Evolutionary conservation across 2,329 filamentous ascomycete genomes (phyloP).

Genomic region (Xylaria sp.): DNA sequence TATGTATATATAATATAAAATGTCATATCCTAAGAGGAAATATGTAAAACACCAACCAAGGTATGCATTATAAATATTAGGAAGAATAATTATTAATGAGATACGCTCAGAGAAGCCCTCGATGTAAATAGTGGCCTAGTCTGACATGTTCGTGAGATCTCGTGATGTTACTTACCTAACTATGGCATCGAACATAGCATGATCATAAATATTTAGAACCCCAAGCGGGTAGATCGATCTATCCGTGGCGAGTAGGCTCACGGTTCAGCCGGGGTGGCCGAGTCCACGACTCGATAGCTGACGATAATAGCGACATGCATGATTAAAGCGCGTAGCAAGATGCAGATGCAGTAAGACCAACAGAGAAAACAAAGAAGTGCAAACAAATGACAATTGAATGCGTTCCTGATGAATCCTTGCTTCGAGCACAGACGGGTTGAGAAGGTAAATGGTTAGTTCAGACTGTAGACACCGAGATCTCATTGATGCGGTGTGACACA

Average conservation of each 20-base stretch:
- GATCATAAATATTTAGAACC: background rate
- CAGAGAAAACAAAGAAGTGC: constrained; percentile 2
- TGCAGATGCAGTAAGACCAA: background rate
- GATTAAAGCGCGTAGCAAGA: constrained; percentile 2
- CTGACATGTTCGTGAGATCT: background rate
- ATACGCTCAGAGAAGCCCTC: too few species aligned
- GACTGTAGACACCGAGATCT: background rate
- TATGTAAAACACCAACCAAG: too few species aligned
- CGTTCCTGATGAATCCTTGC: background rate
- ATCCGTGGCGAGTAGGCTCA: background rate
- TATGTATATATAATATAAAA: too few species aligned
- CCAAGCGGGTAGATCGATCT: constrained; percentile 3
- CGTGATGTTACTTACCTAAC: constrained; percentile 11
- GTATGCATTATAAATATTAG: background rate
- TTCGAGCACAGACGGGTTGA: background rate
- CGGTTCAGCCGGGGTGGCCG: constrained; percentile 20
- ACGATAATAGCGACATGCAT: constrained; percentile 13
- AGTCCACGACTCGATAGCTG: constrained; percentile 9
- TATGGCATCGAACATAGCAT: background rate
- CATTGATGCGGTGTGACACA: constrained; percentile 24
- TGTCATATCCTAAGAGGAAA: too few species aligned
- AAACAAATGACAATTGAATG: constrained; percentile 1
- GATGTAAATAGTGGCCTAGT: background rate
- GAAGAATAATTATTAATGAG: background rate
- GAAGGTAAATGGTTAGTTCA: background rate